Base-by-base conservation (phyloP, 495 filamentous ascomycete species). In the Evernia prunastri region DNA sequence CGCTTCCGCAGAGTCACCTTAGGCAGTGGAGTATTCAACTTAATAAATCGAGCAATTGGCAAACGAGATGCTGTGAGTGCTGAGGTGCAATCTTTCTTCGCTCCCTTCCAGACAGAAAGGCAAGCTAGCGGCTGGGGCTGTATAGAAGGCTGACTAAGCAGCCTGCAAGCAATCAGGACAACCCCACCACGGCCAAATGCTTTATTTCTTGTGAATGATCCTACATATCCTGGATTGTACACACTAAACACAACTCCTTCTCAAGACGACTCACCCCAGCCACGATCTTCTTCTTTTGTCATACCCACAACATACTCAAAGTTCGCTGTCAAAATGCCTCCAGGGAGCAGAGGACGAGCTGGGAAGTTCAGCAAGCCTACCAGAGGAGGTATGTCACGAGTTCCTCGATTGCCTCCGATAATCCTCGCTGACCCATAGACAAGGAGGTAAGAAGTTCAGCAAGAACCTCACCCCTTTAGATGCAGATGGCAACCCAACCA, bases 391-490 rank as follows among this genome's bases (percentile, higher is more conserved):
- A 79, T 67, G 84, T 74, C 27, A 47, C 31, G 31, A 31, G 61
- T 47, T 25, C 1, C 20, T 42, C 58, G 42, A 33, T 35, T 53
- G 51, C 29, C 23, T 37, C 31, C 29, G 6, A n/a, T 25, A 53
- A n/a, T 35, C 59, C 36, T 58, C 60, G 39, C 64, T 75, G 59
- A 69, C 49, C 27, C 42, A n/a, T 59, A 35, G 18, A 53, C 61
- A 96, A n/a, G 93, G 92, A 61, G 94, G 93, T 68, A 96, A 96
- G 77, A 87, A 95, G 66, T 97, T 92, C 82, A 96, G 92, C 65
- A 86, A 88, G 45, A 87, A 96, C 72, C 84, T 97, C 15, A 85
- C 86, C 72, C 92, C 91, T 10, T 80, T 91, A 68, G 91, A 95
- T 69, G 87, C 87, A 58, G 89, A 97, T 73, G 92, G 90, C 66